Percentiles rank a stretch among this genome's conserved stretches.
phyloP scores from a whole-genome alignment of 1,284 basidiomycete species.

The Volvariella surrecta region DNA sequence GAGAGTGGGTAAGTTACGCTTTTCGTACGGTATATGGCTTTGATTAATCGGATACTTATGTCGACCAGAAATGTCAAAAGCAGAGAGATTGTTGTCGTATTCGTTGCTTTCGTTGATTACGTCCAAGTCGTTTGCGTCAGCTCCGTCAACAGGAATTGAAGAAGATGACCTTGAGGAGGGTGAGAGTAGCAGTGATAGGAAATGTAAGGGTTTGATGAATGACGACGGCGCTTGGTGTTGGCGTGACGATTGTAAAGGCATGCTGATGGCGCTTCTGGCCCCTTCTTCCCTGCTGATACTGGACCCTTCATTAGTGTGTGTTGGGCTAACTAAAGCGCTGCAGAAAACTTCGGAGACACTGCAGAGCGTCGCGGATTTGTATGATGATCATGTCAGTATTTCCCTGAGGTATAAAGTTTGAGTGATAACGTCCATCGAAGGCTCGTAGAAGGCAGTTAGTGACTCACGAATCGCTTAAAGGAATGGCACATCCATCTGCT shows the following conservation, averaged over 20 bases:
- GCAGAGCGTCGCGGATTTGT: slow-evolving; percentile 67
- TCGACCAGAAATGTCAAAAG: slow-evolving; percentile 59
- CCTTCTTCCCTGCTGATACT: slow-evolving; percentile 3
- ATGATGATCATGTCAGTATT: slow-evolving; percentile 63
- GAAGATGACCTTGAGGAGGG: slow-evolving; percentile 41
- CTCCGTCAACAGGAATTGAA: slow-evolving; percentile 33
- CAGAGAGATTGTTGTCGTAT: slow-evolving; percentile 62
- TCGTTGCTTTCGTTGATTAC: slow-evolving; percentile 64
- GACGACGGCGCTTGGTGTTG: slow-evolving; percentile 81
- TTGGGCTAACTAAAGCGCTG: slow-evolving; percentile 69
- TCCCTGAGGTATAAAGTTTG: no score
- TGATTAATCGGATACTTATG: neutral
- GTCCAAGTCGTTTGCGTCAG: slow-evolving; percentile 48
- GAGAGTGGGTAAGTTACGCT: slow-evolving; percentile 50
- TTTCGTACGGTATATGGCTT: slow-evolving; percentile 1
- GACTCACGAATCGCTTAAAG: slow-evolving; percentile 71
- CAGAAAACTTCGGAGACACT: slow-evolving; percentile 72
- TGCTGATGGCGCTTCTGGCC: neutral
- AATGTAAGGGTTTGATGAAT: slow-evolving; percentile 51
- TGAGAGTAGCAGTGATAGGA: slow-evolving; percentile 16
- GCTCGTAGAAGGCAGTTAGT: slow-evolving; percentile 61
- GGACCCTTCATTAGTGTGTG: slow-evolving; percentile 43
- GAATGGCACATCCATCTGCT: slow-evolving; percentile 62
- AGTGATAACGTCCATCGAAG: slow-evolving; percentile 29
- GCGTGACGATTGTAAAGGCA: slow-evolving; percentile 24